Evolutionary conservation across 2,329 filamentous ascomycete species (phyloP), one percentile per base, ranked within the genome.

Genomic region (Penicillium vulpinum): DNA sequence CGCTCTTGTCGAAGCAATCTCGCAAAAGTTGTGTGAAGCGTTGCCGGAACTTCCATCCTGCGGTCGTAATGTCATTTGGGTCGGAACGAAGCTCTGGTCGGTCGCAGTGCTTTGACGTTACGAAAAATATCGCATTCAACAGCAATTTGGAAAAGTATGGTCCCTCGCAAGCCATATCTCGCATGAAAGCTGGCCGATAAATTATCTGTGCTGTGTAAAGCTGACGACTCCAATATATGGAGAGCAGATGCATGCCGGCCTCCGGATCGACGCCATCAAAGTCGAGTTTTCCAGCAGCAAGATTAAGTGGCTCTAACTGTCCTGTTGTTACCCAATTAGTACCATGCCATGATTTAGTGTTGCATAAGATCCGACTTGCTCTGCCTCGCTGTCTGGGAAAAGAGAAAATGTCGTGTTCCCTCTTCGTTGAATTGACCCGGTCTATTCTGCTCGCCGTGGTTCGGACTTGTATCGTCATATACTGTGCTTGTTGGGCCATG

Each of bases 211-310:
- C 73, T 5, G 78, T 75, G 48, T 81, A 77, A 51, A 82, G 80
- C 57, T 83, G 81, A 15, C 81, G 76, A 62, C 80, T 83, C 80
- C 80, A 83, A 51, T 83, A 79, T 0, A 84, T 70, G 0, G 75
- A 75, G 0, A 84, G 70, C 1, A 85, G 67, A 48, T 83, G 79
- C 72, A 82, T 79, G 9, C 77, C 81, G 2, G 84, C 64, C 16
- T 82, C 78, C 0, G 81, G 77, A 41, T 82, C 78, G 2, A 84
- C 74, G 0, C 80, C 82, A 62, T 85, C 82, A 65, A 85, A 84
- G 62, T 85, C 81, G 2, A 84, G 76, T 49, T 75, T 77, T 1
- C 74, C 75, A 4, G 73, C 70, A 2, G 75, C 70, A 38, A 78
- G 73, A 58, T 83, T 79, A 53, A 83, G 69, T 0, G 74, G 72